Conservation (phyloP, 2,329 filamentous ascomycete species). For the Phyllachora maydis region DNA sequence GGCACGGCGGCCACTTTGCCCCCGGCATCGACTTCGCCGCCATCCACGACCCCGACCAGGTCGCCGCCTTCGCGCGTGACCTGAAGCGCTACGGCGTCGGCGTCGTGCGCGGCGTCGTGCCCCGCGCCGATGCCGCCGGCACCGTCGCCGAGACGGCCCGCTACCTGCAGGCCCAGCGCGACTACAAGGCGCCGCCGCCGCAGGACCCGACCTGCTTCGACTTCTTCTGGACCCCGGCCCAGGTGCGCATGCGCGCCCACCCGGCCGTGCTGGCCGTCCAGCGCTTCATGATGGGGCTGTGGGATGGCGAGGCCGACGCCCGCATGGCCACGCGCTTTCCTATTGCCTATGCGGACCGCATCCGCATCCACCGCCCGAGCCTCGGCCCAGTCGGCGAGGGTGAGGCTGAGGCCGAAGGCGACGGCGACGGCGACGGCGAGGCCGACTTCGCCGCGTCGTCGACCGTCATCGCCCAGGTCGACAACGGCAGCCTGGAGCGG, state of each 20-base stretch:
- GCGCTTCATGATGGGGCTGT: slow-evolving; percentile 44
- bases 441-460: slow-evolving; percentile 20
- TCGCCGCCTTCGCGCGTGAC: slow-evolving; percentile 31
- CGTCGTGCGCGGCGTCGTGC: slow-evolving; percentile 43
- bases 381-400: slow-evolving; percentile 10
- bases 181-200: slow-evolving; percentile 30
- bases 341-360: slow-evolving; percentile 46
- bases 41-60: slow-evolving; percentile 22
- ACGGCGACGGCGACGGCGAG: slow-evolving; percentile 11
- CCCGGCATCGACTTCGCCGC: slow-evolving; percentile 32
- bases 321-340: slow-evolving; percentile 38
- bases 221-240: slow-evolving; percentile 53
- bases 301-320: slow-evolving; percentile 33
- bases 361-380: slow-evolving; percentile 40
- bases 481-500: slow-evolving; percentile 50
- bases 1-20: slow-evolving; percentile 29
- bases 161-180: slow-evolving; percentile 30
- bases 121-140: slow-evolving; percentile 28
- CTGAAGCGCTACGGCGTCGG: slow-evolving; percentile 42
- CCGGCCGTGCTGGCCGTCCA: slow-evolving; percentile 42
- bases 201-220: slow-evolving; percentile 51
- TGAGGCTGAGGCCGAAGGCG: slow-evolving; percentile 8
- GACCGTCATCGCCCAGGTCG: slow-evolving; percentile 42
- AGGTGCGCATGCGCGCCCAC: slow-evolving; percentile 46
- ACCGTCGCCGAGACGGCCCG: slow-evolving; percentile 37